Base-by-base conservation (phyloP, 805 yeast species). In the Saccharomycopsis selenospora region DNA sequence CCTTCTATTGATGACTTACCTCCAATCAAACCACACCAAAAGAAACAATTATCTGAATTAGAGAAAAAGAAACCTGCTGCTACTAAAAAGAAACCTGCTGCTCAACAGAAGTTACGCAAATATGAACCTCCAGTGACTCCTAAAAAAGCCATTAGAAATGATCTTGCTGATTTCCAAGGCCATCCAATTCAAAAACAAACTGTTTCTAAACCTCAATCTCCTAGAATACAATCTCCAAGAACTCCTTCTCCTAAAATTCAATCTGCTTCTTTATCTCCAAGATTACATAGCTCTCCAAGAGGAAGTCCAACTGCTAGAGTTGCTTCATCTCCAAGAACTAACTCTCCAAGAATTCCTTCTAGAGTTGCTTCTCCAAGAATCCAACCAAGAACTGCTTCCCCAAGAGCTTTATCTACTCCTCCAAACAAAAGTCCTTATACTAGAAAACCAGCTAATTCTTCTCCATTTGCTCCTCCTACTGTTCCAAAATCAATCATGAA, bases 91-190 rank as follows among this genome's bases (percentile, higher is more conserved):
- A 33, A 33, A 33, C 4, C 4, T 33, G 38, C 38, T 10, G 38
- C 38, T 33, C 20, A 20, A n/a, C n/a, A n/a, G n/a, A n/a, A n/a
- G n/a, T n/a, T n/a, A n/a, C n/a, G n/a, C n/a, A n/a, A n/a, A n/a
- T n/a, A n/a, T n/a, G n/a, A n/a, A n/a, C n/a, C 38, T 10, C 38
- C 38, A 5, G 20, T 33, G 38, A 33, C 38, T 33, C 38, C 38
- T 14, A 33, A 33, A 20, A 33, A 14, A 10, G n/a, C 38, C 17
- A 14, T 14, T 20, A 33, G 38, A 33, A 20, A 33, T 10, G 38
- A 33, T 4, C 18, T 33, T 33, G 38, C 38, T 5, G 38, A 33
- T 17, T 33, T 33, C 18, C 38, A 33, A 33, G 38, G 38, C n/a
- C 38, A 14, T 17, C 38, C 38, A 10, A 33, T 33, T 33, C 38